Percentiles rank a stretch among this genome's conserved stretches.
Conservation (phyloP, 495 filamentous ascomycete species). For the Friedmanniomyces simplex region DNA sequence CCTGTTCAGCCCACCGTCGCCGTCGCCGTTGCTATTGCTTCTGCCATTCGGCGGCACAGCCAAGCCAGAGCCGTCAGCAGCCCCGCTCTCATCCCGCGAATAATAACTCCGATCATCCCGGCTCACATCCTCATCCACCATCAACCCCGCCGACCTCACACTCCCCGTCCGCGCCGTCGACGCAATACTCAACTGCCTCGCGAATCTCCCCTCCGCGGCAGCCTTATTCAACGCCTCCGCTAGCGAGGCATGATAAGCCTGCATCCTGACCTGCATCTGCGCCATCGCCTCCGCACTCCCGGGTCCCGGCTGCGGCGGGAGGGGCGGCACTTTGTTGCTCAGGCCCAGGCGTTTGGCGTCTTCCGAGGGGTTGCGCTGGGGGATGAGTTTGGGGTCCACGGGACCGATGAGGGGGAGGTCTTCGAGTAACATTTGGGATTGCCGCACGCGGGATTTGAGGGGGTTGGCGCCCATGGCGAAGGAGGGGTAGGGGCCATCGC, state of each 20-base stretch:
- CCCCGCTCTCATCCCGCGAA: conserved; percentile 5
- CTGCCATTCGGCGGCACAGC: too few species aligned
- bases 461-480: conserved; percentile 18
- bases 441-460: background rate
- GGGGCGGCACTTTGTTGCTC: conserved; percentile 16
- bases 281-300: conserved; percentile 1
- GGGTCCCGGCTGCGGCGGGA: conserved; percentile 5
- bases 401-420: conserved; percentile 12
- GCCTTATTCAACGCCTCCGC: conserved; percentile 67
- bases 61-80: background rate
- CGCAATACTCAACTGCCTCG: conserved; percentile 34
- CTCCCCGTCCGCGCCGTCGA: conserved; percentile 2
- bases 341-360: conserved; percentile 19
- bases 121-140: background rate
- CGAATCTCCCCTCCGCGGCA: conserved; percentile 58
- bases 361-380: conserved; percentile 16
- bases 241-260: conserved; percentile 68
- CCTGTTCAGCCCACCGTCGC: background rate
- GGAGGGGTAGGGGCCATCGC: conserved; percentile 18
- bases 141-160: background rate
- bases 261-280: conserved; percentile 10
- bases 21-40: background rate
- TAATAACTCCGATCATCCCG: conserved; percentile 13
- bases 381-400: conserved; percentile 17
- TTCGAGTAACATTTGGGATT: conserved; percentile 16